These are phyloP conservation scores for Cardamine resedifolia DNA, from an alignment of 345 rosid species.

Conservation along the genomic window DNA sequence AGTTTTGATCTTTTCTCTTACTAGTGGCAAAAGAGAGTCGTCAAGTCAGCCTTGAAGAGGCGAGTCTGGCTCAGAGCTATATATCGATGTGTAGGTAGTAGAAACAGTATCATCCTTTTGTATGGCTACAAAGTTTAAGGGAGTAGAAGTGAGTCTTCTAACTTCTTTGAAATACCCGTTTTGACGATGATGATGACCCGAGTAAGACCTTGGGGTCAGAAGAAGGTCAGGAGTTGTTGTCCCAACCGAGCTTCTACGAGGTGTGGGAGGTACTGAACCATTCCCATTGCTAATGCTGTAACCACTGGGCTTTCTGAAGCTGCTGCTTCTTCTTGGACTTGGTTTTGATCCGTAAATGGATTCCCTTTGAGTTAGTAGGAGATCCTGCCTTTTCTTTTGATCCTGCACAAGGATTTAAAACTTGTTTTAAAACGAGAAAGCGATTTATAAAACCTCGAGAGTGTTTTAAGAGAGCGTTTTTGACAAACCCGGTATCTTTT, in stretches of 20 bases:
- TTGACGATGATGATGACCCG: conserved; percentile 60
- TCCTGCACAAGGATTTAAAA: conserved; percentile 46
- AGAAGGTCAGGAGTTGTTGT: conserved; percentile 72
- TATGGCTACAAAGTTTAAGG: conserved; percentile 80
- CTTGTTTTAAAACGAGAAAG: not conserved
- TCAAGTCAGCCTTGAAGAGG: conserved; percentile 60
- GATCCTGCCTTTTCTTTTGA: conserved; percentile 97
- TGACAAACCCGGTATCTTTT: conserved; percentile 70
- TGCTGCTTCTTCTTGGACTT: conserved; percentile 81
- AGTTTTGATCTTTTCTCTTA: not conserved
- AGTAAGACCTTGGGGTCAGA: conserved; percentile 86
- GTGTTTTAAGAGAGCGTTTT: not conserved
- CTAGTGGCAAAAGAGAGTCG: conserved; percentile 31
- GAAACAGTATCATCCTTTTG: conserved; percentile 86
- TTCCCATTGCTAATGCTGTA: conserved; percentile 69
- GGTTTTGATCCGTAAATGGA: conserved; percentile 89
- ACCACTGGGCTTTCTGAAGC: conserved; percentile 81
- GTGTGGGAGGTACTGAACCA: conserved; percentile 86
- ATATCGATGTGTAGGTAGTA: conserved; percentile 71
- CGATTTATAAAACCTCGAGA: not conserved
- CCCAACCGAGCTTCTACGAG: conserved; percentile 76
- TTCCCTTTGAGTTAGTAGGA: conserved; percentile 80
- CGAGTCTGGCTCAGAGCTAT: conserved; percentile 82
- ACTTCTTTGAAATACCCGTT: conserved; percentile 84
- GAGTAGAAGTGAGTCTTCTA: conserved; percentile 79